Base-by-base conservation (phyloP, 306 rosid species). In the Corylus americana region DNA sequence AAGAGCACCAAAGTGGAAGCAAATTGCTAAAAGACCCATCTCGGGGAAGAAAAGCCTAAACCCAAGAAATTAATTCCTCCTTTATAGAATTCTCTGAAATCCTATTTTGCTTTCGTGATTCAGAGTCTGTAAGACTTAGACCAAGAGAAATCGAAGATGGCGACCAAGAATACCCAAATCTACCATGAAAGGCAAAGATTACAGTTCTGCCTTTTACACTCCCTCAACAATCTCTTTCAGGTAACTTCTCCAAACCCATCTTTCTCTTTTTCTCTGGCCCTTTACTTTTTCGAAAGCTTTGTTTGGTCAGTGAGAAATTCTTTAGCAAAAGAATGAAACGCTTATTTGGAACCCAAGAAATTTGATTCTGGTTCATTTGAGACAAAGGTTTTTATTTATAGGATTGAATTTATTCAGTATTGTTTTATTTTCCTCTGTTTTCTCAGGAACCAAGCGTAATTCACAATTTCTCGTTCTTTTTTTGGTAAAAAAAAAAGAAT, bases 171-270 rank as follows among this genome's bases (percentile, higher is more conserved):
- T 45, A 55, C 86, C 79, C 81, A 79, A 80, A 77, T 92, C 74
- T 95, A 95, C 80, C 99, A 93, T 81, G 98, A 95, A 83, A 83
- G 88, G 68, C 99, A 95, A 76, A 88, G 75, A 62, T 83, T 95
- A 42, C 99, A 95, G 83, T 93, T 84, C 75, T 95, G 99, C 83
- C 97, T 95, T 80, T 17, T 93, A 29, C 97, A 95, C 73, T 76
- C 93, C 17, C 93, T 93, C 80, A 95, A 95, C 85, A 91, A 89
- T 63, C 98, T 95, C 75, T 93, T 95, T 80, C 99, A 95, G 97
- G 99, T 95, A 44, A 72, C 49, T 37, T 2, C 3, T 17, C 58
- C 58, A 20, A 29, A 55, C 64, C 78, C 77, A 12, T 44, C 55
- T 83, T 35, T 47, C 11, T 69, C 13, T 73, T 49, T 53, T 18